Conservation (phyloP, 352 stramenopile species). For the Phytopythium kandeliae region DNA sequence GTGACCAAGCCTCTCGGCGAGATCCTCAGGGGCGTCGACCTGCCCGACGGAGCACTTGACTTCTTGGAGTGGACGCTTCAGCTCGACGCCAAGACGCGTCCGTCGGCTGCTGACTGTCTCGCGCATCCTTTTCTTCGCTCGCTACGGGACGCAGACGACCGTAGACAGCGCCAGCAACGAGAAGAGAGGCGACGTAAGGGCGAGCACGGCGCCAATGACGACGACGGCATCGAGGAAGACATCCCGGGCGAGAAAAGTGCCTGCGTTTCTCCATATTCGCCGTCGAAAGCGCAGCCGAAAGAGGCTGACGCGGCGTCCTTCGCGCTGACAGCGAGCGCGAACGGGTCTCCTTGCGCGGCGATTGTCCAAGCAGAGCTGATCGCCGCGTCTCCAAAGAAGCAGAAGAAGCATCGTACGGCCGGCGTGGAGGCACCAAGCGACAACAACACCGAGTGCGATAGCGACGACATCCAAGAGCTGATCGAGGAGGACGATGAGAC, state of each 20-base stretch:
- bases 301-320: neutral
- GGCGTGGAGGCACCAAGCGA: slow-evolving; percentile 11
- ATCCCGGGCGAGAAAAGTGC: slow-evolving; percentile 38
- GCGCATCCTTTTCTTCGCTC: slow-evolving; percentile 49
- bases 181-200: slow-evolving; percentile 21
- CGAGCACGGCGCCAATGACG: slow-evolving; percentile 11
- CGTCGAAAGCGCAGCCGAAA: slow-evolving; percentile 10
- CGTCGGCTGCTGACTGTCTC: slow-evolving; percentile 46
- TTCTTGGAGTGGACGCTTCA: slow-evolving; percentile 59
- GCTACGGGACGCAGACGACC: slow-evolving; percentile 43
- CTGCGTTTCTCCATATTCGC: slow-evolving; percentile 14
- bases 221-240: slow-evolving; percentile 79
- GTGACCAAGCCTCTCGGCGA: slow-evolving; percentile 40
- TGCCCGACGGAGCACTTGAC: slow-evolving; percentile 60
- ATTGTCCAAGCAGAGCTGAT: neutral
- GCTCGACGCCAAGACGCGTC: slow-evolving; percentile 48
- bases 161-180: slow-evolving; percentile 27
- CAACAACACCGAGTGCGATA: slow-evolving; percentile 51
- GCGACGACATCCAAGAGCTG: slow-evolving; percentile 79
- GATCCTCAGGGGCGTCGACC: slow-evolving; percentile 26
- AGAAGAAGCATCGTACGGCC: slow-evolving; percentile 4
- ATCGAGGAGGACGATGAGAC: slow-evolving; percentile 55
- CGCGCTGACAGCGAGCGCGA: slow-evolving; percentile 10
- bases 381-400: slow-evolving; percentile 12
- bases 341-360: neutral